phyloP scores from a whole-genome alignment of 108 stramenopile species.

The Cylindrotheca fusiformis region DNA sequence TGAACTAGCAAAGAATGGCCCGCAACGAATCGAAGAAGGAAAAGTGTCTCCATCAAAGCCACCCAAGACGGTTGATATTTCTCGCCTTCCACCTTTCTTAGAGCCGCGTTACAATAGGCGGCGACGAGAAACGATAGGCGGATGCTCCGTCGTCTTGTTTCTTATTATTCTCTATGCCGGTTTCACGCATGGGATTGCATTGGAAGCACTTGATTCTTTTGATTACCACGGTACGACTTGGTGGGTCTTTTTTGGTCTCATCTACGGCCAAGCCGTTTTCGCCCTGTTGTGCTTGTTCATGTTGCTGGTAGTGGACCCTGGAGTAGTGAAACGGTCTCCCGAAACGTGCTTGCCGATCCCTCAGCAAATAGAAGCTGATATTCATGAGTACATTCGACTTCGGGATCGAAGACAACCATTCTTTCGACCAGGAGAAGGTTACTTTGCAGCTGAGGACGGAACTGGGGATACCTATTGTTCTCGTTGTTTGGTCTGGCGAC shows the following conservation, averaged over 20 bases:
- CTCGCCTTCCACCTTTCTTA: not conserved
- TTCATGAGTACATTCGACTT: not conserved
- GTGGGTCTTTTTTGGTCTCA: not conserved
- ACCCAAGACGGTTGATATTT: too few species aligned
- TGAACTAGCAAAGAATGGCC: too few species aligned
- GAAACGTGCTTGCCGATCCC: constrained; percentile 19
- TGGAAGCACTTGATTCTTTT: not conserved
- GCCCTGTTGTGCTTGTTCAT: not conserved
- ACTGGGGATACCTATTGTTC: constrained; percentile 10
- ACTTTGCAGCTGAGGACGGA: not conserved
- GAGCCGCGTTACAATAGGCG: not conserved
- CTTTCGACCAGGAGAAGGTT: not conserved
- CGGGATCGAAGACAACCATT: not conserved
- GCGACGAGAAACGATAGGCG: not conserved
- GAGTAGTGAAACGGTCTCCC: constrained; percentile 10
- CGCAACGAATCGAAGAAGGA: too few species aligned
- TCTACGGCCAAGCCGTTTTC: constrained; percentile 1
- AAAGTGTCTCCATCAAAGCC: too few species aligned
- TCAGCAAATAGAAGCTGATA: not conserved
- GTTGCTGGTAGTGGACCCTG: constrained; percentile 13
- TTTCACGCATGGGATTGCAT: constrained; percentile 5
- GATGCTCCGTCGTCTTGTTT: not conserved
- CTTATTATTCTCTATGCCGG: not conserved
- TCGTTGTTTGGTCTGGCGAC: constrained; percentile 8
- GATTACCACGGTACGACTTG: not conserved